Evolutionary conservation across 2,329 filamentous ascomycete species (phyloP).

Genomic region (Phialophora verrucosa): DNA sequence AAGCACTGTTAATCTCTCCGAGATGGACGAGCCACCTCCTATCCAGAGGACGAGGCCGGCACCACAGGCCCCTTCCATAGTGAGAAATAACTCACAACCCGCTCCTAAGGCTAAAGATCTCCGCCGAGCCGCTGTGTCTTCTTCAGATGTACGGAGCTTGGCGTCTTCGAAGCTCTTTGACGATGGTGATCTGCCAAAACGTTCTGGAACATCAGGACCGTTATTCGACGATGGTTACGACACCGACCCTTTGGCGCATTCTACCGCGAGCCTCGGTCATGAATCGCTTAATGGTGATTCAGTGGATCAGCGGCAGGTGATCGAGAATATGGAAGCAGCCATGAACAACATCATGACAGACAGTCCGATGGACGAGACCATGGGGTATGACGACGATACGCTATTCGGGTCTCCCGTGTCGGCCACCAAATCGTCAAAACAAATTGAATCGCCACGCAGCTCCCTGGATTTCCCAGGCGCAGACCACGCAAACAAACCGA

Average conservation of each 20-base stretch:
- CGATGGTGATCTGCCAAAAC: slow-evolving; percentile 44
- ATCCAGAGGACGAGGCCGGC: slow-evolving; percentile 8
- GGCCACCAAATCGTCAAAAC: slow-evolving; percentile 59
- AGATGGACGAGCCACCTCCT: slow-evolving; percentile 17
- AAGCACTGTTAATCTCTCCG: slow-evolving; percentile 22
- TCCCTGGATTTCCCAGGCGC: slow-evolving; percentile 64
- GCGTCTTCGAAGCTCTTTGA: slow-evolving; percentile 54
- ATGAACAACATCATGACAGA: slow-evolving; percentile 91
- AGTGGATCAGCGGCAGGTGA: slow-evolving; percentile 75
- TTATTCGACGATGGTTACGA: slow-evolving; percentile 83
- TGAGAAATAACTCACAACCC: slow-evolving; percentile 56
- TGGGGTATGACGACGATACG: slow-evolving; percentile 46
- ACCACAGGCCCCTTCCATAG: slow-evolving; percentile 52
- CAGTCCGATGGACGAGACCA: slow-evolving; percentile 57
- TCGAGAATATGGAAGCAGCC: slow-evolving; percentile 90
- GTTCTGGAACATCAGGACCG: slow-evolving; percentile 48
- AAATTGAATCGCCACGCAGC: slow-evolving; percentile 66
- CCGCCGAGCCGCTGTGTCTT: slow-evolving; percentile 65
- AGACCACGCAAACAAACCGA: slow-evolving; percentile 62
- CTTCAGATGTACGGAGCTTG: slow-evolving; percentile 60
- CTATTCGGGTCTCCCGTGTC: slow-evolving; percentile 50
- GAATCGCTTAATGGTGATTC: slow-evolving; percentile 62
- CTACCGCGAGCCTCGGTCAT: slow-evolving; percentile 78
- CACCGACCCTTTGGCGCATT: slow-evolving; percentile 74
- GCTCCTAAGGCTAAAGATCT: slow-evolving; percentile 58